A percentile compares a stretch with the other conserved stretches of the same genome.
Conservation (phyloP, 176 grass and related monocot genomes). For the Triticum dicoccoides region DNA sequence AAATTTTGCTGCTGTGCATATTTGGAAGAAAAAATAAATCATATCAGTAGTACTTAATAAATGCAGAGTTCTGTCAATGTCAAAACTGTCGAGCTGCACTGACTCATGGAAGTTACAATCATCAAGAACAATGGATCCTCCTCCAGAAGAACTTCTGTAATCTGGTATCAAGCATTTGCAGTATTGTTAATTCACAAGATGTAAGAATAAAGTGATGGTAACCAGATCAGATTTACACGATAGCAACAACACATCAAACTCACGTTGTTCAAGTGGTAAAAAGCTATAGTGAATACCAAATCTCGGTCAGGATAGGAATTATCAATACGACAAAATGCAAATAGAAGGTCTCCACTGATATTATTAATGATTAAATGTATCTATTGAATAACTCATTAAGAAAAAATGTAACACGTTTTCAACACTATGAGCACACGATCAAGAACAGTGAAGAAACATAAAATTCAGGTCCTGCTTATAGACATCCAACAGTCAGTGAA, state of each 20-base stretch:
- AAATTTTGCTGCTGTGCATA: slow-evolving; percentile 19
- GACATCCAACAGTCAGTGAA: not conserved
- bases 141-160: slow-evolving; percentile 90
- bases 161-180: slow-evolving; percentile 40
- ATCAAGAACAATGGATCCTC: slow-evolving; percentile 82
- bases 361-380: not conserved
- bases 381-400: slow-evolving; percentile 4
- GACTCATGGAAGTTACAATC: slow-evolving; percentile 99
- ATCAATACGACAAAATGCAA: not conserved
- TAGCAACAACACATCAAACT: not conserved
- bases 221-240: not conserved
- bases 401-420: not conserved
- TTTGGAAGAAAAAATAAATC: not conserved
- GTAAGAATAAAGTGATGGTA: not conserved
- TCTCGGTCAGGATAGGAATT: not conserved
- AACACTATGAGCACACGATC: slow-evolving; percentile 12
- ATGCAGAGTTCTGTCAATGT: slow-evolving; percentile 82
- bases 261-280: not conserved
- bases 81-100: slow-evolving; percentile 96
- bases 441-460: not conserved
- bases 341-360: not conserved
- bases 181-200: slow-evolving; percentile 10
- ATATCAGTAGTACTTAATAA: slow-evolving; percentile 57
- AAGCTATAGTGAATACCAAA: not conserved
- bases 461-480: slow-evolving; percentile 13